Percentiles rank a stretch among this genome's conserved stretches.
These are phyloP conservation scores for Pseudopediastrum boryanum DNA, from an alignment of 139 green algal genomes.

Conservation along the genomic window DNA sequence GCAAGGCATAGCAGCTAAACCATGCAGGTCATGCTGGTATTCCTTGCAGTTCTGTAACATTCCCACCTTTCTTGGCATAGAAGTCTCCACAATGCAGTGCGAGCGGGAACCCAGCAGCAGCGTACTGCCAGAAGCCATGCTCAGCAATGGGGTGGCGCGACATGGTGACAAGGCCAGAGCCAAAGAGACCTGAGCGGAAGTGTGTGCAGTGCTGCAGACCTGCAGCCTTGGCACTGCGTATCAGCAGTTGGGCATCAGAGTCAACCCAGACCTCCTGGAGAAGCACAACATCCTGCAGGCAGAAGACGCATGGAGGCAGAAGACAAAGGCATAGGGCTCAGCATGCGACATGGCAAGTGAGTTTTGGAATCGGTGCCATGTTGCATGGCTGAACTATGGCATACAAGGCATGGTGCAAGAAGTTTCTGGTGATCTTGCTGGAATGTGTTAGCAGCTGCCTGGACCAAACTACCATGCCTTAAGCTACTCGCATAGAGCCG, in stretches of 20 bases:
- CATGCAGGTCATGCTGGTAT: too few relatives aligned
- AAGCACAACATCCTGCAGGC: slow-evolving; percentile 49
- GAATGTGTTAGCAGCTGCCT: background rate
- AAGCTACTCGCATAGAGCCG: too few relatives aligned
- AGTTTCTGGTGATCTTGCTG: background rate
- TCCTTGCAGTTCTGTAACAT: background rate
- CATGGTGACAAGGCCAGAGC: slow-evolving; percentile 57
- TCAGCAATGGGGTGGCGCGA: slow-evolving; percentile 39
- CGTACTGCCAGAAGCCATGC: slow-evolving; percentile 40
- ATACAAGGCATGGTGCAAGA: background rate
- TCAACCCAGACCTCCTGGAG: slow-evolving; percentile 65
- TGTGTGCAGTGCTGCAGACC: slow-evolving; percentile 49
- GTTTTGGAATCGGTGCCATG: background rate
- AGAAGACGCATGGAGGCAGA: background rate
- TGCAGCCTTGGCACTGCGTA: slow-evolving; percentile 12
- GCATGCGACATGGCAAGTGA: background rate
- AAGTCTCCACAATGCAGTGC: slow-evolving; percentile 56
- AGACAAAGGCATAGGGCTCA: background rate
- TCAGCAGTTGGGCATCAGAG: slow-evolving; percentile 48
- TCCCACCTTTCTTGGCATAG: slow-evolving; percentile 58
- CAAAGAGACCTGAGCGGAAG: slow-evolving; percentile 57
- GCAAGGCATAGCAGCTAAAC: too few relatives aligned
- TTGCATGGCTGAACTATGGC: background rate
- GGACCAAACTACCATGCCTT: too few relatives aligned
- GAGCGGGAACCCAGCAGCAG: slow-evolving; percentile 43